phyloP scores from a whole-genome alignment of 306 rosid species.

The Clitoria ternatea region DNA sequence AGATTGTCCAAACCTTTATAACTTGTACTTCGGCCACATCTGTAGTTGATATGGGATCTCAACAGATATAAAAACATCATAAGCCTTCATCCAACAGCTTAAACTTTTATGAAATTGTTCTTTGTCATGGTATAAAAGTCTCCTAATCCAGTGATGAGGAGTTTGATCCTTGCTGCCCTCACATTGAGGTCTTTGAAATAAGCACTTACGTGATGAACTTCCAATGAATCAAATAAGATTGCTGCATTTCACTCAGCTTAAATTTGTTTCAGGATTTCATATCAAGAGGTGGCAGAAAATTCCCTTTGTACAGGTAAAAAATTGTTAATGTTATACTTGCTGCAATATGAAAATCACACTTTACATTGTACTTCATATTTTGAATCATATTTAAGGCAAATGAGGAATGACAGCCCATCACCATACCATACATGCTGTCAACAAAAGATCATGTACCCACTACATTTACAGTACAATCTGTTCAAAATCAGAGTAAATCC shows the following conservation, averaged over 20 bases:
- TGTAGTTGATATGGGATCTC: too few species aligned
- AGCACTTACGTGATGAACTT: not conserved
- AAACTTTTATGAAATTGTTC: not conserved
- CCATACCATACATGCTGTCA: too few species aligned
- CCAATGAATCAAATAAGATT: constrained; percentile 37
- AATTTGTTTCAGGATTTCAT: constrained; percentile 77
- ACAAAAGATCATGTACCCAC: too few species aligned
- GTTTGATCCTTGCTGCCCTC: not conserved
- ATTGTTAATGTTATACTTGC: not conserved
- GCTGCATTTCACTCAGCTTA: not conserved
- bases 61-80: not conserved
- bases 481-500: too few species aligned
- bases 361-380: not conserved
- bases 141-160: not conserved
- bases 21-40: too few species aligned
- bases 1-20: too few species aligned
- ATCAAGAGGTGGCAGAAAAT: constrained; percentile 69
- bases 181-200: not conserved
- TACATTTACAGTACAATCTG: too few species aligned
- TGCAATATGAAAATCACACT: not conserved
- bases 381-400: too few species aligned
- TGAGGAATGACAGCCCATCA: too few species aligned
- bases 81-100: not conserved
- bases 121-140: not conserved
- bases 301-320: constrained; percentile 81